Evolutionary conservation across 441 rosid genomes (phyloP).

Genomic region (Geranium incanum): DNA sequence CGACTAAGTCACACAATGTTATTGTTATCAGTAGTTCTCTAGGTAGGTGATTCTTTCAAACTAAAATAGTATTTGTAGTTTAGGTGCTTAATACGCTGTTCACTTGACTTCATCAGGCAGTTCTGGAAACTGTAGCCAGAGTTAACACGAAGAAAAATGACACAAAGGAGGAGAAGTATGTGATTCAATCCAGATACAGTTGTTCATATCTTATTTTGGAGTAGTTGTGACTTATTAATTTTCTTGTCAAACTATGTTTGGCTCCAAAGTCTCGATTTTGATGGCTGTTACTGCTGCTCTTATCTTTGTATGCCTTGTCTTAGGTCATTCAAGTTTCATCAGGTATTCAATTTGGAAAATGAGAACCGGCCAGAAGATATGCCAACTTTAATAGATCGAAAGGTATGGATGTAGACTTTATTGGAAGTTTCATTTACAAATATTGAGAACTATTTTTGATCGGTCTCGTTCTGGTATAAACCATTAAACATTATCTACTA

Average conservation of each 20-base stretch:
- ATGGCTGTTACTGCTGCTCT: not conserved
- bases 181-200: conserved; percentile 20
- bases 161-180: conserved; percentile 86
- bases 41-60: not conserved
- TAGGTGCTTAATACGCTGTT: conserved; percentile 13
- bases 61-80: not conserved
- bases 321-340: conserved; percentile 27
- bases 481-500: no score
- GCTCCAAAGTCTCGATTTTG: not conserved
- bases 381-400: conserved; percentile 28
- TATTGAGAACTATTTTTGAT: not conserved
- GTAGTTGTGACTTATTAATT: not conserved
- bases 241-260: conserved; percentile 3
- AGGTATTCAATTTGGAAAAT: conserved; percentile 26
- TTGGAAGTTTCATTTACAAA: not conserved
- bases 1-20: not conserved
- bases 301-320: not conserved
- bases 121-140: conserved; percentile 90
- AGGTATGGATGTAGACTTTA: conserved; percentile 16
- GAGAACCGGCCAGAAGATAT: conserved; percentile 28
- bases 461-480: not conserved
- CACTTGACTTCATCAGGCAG: conserved; percentile 56
- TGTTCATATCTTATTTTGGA: not conserved
- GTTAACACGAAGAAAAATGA: conserved; percentile 86
- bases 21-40: not conserved